Conservation (phyloP, 306 rosid species). For the Neltuma alba region DNA sequence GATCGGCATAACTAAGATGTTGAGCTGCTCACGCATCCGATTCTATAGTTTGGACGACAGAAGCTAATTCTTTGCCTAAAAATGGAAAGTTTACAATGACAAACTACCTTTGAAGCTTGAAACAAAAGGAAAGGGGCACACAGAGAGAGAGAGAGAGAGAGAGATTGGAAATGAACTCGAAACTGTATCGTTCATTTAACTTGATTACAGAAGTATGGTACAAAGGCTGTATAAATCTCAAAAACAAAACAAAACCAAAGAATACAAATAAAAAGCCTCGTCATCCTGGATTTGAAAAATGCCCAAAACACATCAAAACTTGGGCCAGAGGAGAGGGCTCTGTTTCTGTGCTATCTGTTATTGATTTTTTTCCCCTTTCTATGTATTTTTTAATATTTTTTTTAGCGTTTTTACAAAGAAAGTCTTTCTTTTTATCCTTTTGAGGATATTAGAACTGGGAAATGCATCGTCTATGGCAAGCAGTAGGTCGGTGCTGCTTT, state of each 20-base stretch:
- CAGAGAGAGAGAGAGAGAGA: background rate
- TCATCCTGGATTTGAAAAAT: constrained; percentile 68
- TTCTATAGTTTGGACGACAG: background rate
- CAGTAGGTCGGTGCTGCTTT: constrained; percentile 57
- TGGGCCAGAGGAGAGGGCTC: constrained; percentile 84
- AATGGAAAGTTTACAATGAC: background rate
- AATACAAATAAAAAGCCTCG: constrained; percentile 60
- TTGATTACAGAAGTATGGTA: constrained; percentile 36
- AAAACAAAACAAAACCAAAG: constrained; percentile 1
- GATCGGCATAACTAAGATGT: background rate
- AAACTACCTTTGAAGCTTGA: constrained; percentile 16
- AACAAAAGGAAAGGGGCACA: background rate
- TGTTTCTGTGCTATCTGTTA: constrained; percentile 41
- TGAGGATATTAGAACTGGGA: constrained; percentile 61
- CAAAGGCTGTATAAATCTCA: constrained; percentile 39
- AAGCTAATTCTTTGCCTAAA: constrained; percentile 26
- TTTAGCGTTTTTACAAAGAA: constrained; percentile 41
- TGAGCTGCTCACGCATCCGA: constrained; percentile 1
- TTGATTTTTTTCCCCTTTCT: background rate
- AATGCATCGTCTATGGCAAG: constrained; percentile 89
- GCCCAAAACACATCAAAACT: constrained; percentile 55
- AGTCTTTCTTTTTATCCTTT: background rate
- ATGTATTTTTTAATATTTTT: background rate
- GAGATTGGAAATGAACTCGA: constrained; percentile 25
- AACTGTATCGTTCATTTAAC: constrained; percentile 35